Evolutionary conservation across 345 rosid species (phyloP), one percentile per base, ranked within the genome.

Genomic region (Sonneratia caseolaris): DNA sequence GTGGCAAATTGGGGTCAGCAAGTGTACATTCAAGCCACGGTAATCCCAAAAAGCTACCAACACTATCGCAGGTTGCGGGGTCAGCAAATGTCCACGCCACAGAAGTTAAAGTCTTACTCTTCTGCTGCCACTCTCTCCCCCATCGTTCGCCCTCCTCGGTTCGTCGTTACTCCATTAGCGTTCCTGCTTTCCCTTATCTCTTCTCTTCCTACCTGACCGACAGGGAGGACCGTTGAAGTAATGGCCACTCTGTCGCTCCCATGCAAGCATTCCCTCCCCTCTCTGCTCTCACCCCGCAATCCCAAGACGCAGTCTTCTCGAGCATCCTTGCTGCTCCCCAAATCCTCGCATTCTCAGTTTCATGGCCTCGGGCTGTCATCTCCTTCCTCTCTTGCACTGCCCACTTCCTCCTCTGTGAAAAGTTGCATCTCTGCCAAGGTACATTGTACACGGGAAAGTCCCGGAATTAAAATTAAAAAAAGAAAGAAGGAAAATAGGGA

Each of bases 401-500:
- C 85, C 64, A 53, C 70, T 84, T 72, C 85, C 36, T 79, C 78
- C 59, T 62, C 77, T n/a, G 35, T 72, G 37, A 91, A 79, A 80
- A 72, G 68, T 53, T 45, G 80, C 70, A 78, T 94, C 81, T 74
- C 70, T 76, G 93, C 98, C 55, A 87, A 91, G 97, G 97, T 94
- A 86, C 92, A 82, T 84, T 85, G 83, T 70, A 76, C 45, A 21
- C 19, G 6, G 22, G 59, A 0, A 4, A 2, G n/a, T 61, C 49
- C 13, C 35, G 7, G 9, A n/a, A 16, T 16, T 68, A 42, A 59
- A 27, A 16, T 22, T 21, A 3, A 5, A 6, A 22, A 15, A 38
- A n/a, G n/a, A n/a, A 27, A 27, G 32, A 27, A 27, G 32, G 32
- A 27, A 27, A 27, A 27, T 27, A 1, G 32, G 32, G 32, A 27